Evolutionary conservation across 768 basidiomycete genomes (phyloP).

Genomic region (Mycena rebaudengoi): DNA sequence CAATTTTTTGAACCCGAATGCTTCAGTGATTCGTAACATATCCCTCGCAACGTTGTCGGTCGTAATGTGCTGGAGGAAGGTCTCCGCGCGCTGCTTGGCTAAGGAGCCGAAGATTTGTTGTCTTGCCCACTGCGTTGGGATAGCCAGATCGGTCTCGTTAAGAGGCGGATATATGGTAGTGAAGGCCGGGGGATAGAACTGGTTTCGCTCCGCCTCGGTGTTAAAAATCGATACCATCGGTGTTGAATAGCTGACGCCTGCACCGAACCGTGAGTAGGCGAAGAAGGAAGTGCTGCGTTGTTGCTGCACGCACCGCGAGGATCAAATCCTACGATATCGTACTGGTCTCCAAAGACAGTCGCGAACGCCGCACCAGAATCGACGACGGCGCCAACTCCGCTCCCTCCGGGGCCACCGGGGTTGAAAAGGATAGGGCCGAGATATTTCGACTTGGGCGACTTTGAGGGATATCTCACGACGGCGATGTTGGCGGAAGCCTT

Average conservation of each 20-base stretch:
- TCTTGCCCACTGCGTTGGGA: slow-evolving; percentile 19
- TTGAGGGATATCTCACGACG: slow-evolving; percentile 42
- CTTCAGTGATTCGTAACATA: slow-evolving; percentile 21
- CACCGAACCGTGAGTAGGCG: slow-evolving; percentile 50
- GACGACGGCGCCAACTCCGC: neutral
- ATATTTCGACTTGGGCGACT: slow-evolving; percentile 32
- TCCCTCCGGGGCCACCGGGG: slow-evolving; percentile 16
- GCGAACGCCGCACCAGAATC: neutral
- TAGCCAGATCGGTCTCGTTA: no score
- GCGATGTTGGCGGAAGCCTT: slow-evolving; percentile 52
- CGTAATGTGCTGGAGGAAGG: slow-evolving; percentile 2
- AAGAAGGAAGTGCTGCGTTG: slow-evolving; percentile 51
- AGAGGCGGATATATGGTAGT: no score
- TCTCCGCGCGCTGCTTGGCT: neutral
- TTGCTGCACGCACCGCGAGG: no score
- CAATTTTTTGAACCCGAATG: slow-evolving; percentile 19
- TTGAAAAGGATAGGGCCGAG: slow-evolving; percentile 14
- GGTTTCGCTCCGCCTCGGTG: slow-evolving; percentile 39
- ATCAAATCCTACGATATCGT: slow-evolving; percentile 17
- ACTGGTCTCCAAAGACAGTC: neutral
- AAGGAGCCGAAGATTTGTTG: neutral
- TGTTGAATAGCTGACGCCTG: slow-evolving; percentile 46
- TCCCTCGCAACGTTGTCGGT: slow-evolving; percentile 23
- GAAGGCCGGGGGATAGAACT: neutral
- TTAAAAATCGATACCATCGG: slow-evolving; percentile 47